Base-by-base conservation (phyloP, 768 basidiomycete genomes). In the Tricholoma matsutake region DNA sequence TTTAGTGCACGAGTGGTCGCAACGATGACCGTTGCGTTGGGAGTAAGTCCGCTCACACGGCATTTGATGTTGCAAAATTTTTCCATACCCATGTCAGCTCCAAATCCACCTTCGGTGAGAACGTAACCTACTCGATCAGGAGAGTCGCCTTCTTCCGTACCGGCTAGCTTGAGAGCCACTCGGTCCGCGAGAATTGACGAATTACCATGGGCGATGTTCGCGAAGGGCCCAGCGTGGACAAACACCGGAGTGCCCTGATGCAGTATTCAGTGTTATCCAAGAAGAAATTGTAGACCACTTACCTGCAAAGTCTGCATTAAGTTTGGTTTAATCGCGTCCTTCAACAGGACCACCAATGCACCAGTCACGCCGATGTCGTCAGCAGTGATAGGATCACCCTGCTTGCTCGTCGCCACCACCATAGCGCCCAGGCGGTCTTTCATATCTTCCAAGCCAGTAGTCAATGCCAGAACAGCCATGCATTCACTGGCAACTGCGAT, bases 41-140 rank as follows among this genome's bases (percentile, higher is more conserved):
- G 97, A 59, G 81, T 89, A 70, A 98, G 83, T 53, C 96, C 96
- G 63, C 92, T 95, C 60, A 91, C 82, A 62, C 96, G 88, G 74
- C 96, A 98, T 75, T 99, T 99, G 83, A 99, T 98, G 77, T 98
- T 98, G 82, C 94, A 98, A 83, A 98, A 99, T 75, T 99, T 97
- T 77, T 95, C 94, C 93, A 96, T 93, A 39, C 94, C 96, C 87
- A 98, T 99, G 73, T 99, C 96, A 20, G 96, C 96, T 59, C 96
- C 96, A 76, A 98, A 99, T 47, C 96, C 96, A 69, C 94, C 96
- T 77, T 99, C 96, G 29, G 96, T 99, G 66, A 99, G 85, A 61
- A 98, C 96, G 68, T 97, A 99, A 41, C 96, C 96, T 49, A 89
- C 86, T 53, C 88, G 87, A 57, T 88, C 87, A 5, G 88, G 65